Evolutionary conservation across 225 moss, liverwort and hornwort genomes (phyloP), one percentile per base, ranked within the genome.

Genomic region (Physcomitrellopsis africana): DNA sequence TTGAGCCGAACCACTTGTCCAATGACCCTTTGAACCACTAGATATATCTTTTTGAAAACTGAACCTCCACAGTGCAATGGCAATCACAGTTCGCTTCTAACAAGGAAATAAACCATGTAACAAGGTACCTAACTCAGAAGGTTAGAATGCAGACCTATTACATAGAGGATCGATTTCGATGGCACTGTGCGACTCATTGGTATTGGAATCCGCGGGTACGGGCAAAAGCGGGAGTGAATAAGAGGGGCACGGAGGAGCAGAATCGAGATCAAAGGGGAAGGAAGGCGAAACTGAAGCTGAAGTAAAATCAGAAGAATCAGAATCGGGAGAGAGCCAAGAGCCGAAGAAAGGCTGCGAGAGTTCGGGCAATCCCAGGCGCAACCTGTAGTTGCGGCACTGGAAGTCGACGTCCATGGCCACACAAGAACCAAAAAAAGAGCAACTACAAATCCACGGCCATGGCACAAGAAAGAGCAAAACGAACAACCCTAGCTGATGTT

Each of bases 311-410:
- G 79, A 60, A 20, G 76, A 26, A 12, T 72, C 53, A 13, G 79
- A 49, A 3, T 76, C 72, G 3, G 87, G 79, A 16, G 89, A 79
- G 1, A 93, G 79, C 87, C 91, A 93, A 65, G 91, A 89, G 29
- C 91, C 93, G 23, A 84, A 69, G 69, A 79, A 84, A 1, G 91
- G 85, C 57, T 86, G 79, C 26, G 91, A 82, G 27, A 93, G 87
- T 51, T 93, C 89, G 5, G 93, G 85, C 56, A 93, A 82, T 24
- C 79, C 87, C 53, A 93, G 85, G 66, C 89, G 91, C 79, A 93
- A 77, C 79, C 87, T 84, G 76, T 91, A 91, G 76, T 79, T 83
- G 79, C 75, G 78, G 57, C 67, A 63, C 65, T 74, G 73, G 63
- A 37, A 54, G 37, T 84, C 77, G 65, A 80, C 69, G 72, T 73